Conservation (phyloP, 495 filamentous ascomycete species). For the Penicillium manginii region DNA sequence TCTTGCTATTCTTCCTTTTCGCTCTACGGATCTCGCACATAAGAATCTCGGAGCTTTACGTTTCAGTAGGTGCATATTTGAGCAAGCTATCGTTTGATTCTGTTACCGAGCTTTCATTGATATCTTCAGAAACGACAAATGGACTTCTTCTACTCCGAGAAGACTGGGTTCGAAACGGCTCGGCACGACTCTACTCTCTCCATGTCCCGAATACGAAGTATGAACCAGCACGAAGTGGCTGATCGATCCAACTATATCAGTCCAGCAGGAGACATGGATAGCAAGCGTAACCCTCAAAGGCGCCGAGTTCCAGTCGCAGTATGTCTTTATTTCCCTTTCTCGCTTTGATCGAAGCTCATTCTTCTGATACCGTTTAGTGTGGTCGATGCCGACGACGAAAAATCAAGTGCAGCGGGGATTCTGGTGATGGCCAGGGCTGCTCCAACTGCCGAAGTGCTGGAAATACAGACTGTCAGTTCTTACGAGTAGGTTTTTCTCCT, state of each 20-base stretch:
- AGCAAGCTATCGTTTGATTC: neutral
- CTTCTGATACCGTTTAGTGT: slow-evolving; percentile 60
- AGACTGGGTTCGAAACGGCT: slow-evolving; percentile 27
- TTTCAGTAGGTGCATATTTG: neutral
- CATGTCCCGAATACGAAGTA: slow-evolving; percentile 30
- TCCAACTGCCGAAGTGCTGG: slow-evolving; percentile 80
- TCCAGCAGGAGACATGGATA: slow-evolving; percentile 32
- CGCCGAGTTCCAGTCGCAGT: slow-evolving; percentile 72
- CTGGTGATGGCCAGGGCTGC: slow-evolving; percentile 74
- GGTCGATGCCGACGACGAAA: slow-evolving; percentile 89
- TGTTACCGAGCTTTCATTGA: neutral
- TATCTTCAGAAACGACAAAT: slow-evolving; percentile 17
- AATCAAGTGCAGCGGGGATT: slow-evolving; percentile 93
- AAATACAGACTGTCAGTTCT: slow-evolving; percentile 71
- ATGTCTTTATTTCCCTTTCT: slow-evolving; percentile 33
- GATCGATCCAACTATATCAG: slow-evolving; percentile 28
- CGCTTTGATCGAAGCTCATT: slow-evolving; percentile 69
- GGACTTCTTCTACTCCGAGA: slow-evolving; percentile 41
- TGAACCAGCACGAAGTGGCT: slow-evolving; percentile 30
- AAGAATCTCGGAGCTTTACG: neutral
- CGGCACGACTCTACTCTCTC: slow-evolving; percentile 25
- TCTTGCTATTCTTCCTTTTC: neutral
- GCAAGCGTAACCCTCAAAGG: slow-evolving; percentile 42
- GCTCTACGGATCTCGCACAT: neutral
- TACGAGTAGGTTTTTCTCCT: slow-evolving; percentile 62